Evolutionary conservation across 371 early-diverging fungal genomes (phyloP), one percentile per base, ranked within the genome.

Genomic region (Zopfochytrium polystomum): DNA sequence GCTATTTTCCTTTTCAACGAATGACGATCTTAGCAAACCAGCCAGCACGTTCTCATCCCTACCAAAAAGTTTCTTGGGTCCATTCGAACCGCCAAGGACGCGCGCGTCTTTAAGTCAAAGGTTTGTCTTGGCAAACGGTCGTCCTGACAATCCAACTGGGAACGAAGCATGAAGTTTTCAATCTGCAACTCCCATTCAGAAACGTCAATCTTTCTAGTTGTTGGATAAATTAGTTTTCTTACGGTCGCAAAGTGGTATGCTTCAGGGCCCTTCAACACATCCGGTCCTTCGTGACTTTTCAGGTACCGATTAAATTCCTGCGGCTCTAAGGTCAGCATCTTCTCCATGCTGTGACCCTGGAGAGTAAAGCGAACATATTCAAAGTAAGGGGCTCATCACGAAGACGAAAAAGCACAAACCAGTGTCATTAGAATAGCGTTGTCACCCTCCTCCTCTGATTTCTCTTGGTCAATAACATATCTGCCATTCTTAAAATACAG

Each of bases 51-150:
- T 31, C 35, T 33, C 4, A 52, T 56, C 54, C 72, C 56, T 61
- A 83, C 85, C 58, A 80, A 63, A 67, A 91, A 90, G 65, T 92
- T 88, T 7, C 75, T 63, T 22, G 85, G 67, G 70, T 93, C 91
- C 73, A 94, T 76, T 35, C 97, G 85, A 45, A 96, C 81, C 0
- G 93, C 85, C 25, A 92, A 72, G 11, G 86, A 82, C 0, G 95
- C 95, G 11, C 97, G 83, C 3, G 95, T 93, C 66, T 97, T 97
- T 11, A 97, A 71, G 76, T 97, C 97, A 81, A 95, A 96, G 1
- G 89, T 87, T 44, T 80, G 76, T 27, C 85, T 80, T 4, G 90
- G 90, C 29, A 96, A 72, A 6, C 84, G 62, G 9, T 81, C 74
- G 68, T 95, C 85, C 44, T 81, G 72, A 63, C 95, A 94, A 75